These are phyloP conservation scores for Inonotus hispidus DNA, from an alignment of 1,284 basidiomycete genomes.

Conservation along the genomic window DNA sequence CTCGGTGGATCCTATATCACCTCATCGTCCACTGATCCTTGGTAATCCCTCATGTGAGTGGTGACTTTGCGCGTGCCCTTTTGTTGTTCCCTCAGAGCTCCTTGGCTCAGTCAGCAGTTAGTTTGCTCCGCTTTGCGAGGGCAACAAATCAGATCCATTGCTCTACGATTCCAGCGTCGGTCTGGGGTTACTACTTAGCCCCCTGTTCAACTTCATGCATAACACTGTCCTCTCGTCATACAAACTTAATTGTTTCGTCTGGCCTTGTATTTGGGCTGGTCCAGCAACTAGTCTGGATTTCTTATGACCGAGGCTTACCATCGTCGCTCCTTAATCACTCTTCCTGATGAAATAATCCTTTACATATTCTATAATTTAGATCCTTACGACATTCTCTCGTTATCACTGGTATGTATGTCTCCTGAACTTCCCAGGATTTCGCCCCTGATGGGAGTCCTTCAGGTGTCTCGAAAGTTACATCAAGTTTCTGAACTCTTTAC, in stretches of 20 bases:
- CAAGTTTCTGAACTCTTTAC: not conserved
- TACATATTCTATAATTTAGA: not conserved
- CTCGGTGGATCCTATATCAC: too few relatives aligned
- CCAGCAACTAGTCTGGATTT: not conserved
- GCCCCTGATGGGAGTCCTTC: not conserved
- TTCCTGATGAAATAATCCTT: slow-evolving; percentile 9
- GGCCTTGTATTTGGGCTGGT: not conserved
- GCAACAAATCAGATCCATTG: not conserved
- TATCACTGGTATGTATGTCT: not conserved
- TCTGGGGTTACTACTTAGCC: not conserved
- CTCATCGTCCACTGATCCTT: too few relatives aligned
- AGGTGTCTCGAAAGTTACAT: not conserved
- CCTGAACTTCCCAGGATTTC: too few relatives aligned
- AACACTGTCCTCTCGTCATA: not conserved
- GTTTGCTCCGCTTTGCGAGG: not conserved
- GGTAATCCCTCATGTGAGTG: too few relatives aligned
- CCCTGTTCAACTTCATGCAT: not conserved
- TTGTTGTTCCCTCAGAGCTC: not conserved
- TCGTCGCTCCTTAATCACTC: not conserved
- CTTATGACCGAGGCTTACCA: not conserved
- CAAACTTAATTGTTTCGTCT: not conserved
- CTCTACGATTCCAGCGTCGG: not conserved
- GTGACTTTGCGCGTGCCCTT: not conserved
- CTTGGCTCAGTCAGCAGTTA: not conserved
- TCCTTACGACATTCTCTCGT: not conserved